A percentile compares a stretch with the other conserved stretches of the same genome.
Conservation (phyloP, 371 early-diverging fungal genomes). For the Saksenaea vasiformis region DNA sequence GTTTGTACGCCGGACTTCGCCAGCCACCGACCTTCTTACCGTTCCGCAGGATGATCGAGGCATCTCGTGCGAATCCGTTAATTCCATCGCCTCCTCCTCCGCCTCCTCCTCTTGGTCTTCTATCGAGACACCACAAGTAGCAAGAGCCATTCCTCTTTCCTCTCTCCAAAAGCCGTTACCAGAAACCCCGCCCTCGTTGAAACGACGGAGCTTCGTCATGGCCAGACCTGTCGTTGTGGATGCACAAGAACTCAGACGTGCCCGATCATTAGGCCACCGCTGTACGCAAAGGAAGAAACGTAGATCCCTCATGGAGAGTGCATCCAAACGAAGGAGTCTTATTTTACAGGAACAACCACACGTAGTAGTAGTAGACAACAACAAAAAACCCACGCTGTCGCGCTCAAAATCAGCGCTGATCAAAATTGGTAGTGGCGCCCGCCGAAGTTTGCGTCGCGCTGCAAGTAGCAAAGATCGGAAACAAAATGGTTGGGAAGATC, state of each 20-base stretch:
- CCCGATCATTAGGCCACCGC: conserved; percentile 23
- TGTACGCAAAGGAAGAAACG: conserved; percentile 33
- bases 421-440: conserved; percentile 35
- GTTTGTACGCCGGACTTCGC: neutral
- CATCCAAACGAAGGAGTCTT: conserved; percentile 31
- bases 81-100: conserved; percentile 26
- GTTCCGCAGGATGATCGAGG: neutral
- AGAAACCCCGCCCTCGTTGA: conserved; percentile 19
- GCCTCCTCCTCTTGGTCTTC: conserved; percentile 35
- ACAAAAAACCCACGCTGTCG: conserved; percentile 15
- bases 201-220: conserved; percentile 24
- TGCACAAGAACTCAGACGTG: conserved; percentile 24
- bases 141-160: conserved; percentile 6
- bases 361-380: conserved; percentile 9
- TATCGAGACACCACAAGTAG: conserved; percentile 18
- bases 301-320: conserved; percentile 43
- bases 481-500: conserved; percentile 9
- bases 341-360: conserved; percentile 8
- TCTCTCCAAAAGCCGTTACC: conserved; percentile 28
- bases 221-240: conserved; percentile 23
- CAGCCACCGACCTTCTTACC: neutral
- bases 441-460: conserved; percentile 5
- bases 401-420: conserved; percentile 34
- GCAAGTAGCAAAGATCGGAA: conserved; percentile 19
- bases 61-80: conserved; percentile 27